phyloP scores from a whole-genome alignment of 2,329 filamentous ascomycete genomes.

The Penicillium psychrosexuale region DNA sequence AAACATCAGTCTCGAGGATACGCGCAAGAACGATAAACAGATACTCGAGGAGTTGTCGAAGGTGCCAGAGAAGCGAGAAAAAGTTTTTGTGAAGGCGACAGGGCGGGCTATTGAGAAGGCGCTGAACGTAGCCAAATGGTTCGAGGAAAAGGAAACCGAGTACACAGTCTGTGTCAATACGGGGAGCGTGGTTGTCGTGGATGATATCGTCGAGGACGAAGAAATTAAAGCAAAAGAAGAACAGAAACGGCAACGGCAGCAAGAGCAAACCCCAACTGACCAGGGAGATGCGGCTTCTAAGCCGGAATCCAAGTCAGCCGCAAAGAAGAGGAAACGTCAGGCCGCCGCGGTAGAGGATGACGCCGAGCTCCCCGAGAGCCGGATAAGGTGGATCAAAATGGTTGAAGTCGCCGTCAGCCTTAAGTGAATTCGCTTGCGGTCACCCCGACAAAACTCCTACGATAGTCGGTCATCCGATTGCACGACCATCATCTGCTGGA shows the following conservation, averaged over 20 bases:
- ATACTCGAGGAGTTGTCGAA: conserved; percentile 33
- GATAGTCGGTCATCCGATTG: not conserved
- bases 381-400: conserved; percentile 48
- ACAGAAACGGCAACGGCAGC: conserved; percentile 21
- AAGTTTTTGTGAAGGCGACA: conserved; percentile 58
- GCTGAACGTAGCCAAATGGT: conserved; percentile 55
- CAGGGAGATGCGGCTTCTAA: conserved; percentile 7
- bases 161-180: conserved; percentile 54
- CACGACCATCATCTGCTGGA: not conserved
- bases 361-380: conserved; percentile 42
- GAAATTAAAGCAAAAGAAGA: conserved; percentile 28
- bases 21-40: conserved; percentile 31
- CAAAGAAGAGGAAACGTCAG: conserved; percentile 32
- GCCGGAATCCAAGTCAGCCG: conserved; percentile 18
- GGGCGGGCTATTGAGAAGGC: conserved; percentile 59
- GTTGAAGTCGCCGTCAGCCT: conserved; percentile 46
- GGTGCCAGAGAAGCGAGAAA: conserved; percentile 44
- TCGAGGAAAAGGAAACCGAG: conserved; percentile 51
- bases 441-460: not conserved
- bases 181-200: conserved; percentile 56
- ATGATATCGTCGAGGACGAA: conserved; percentile 54
- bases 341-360: conserved; percentile 21
- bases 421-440: conserved; percentile 29
- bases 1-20: conserved; percentile 38
- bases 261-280: conserved; percentile 13